These are phyloP conservation scores for Daucus carota DNA, from an alignment of 129 eudicot genomes.

Conservation along the genomic window DNA sequence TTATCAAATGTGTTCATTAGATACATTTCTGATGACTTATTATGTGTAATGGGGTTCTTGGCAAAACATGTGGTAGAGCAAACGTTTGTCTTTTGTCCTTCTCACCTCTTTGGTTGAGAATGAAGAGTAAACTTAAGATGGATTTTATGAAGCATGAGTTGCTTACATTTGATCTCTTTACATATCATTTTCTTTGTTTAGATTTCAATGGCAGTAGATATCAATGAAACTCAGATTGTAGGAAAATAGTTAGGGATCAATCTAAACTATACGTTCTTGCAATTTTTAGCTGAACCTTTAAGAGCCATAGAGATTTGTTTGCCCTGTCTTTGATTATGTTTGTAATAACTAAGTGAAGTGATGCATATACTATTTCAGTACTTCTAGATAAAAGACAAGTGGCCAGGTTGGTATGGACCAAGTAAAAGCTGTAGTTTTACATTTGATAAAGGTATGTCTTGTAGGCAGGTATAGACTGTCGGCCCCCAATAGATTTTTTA, in stretches of 20 bases:
- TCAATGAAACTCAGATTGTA: conserved; percentile 25
- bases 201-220: conserved; percentile 23
- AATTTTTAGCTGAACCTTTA: conserved; percentile 33
- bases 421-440: background rate
- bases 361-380: conserved; percentile 14
- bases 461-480: conserved; percentile 25
- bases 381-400: conserved; percentile 22
- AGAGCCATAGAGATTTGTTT: conserved; percentile 21
- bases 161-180: conserved; percentile 17
- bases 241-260: background rate
- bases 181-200: conserved; percentile 19
- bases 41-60: conserved; percentile 30
- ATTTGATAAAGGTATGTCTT: conserved; percentile 14
- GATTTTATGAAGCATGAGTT: conserved; percentile 18
- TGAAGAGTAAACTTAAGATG: conserved; percentile 33
- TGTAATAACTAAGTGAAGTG: conserved; percentile 13
- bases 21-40: conserved; percentile 25
- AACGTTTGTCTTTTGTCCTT: conserved; percentile 27
- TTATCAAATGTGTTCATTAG: conserved; percentile 20
- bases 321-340: conserved; percentile 22
- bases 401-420: conserved; percentile 25
- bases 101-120: conserved; percentile 39
- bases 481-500: conserved; percentile 15
- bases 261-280: background rate
- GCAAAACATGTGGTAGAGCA: conserved; percentile 43